Base-by-base conservation (phyloP, 176 grass and related monocot species). In the Ananas comosus region DNA sequence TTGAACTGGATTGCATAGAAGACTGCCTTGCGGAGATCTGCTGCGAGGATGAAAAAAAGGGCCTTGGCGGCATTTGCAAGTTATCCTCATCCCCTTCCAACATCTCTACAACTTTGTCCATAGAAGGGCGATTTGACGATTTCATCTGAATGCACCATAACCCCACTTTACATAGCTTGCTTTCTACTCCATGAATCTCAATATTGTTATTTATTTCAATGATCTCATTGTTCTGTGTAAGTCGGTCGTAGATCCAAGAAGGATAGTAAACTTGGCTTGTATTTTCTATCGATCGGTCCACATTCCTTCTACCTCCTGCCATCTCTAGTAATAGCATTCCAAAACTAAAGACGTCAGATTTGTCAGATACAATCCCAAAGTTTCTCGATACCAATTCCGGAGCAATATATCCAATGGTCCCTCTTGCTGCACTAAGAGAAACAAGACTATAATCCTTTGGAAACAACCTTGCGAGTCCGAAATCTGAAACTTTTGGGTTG, bases 71-170 rank as follows among this genome's bases (percentile, higher is more conserved):
- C 47, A 89, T 76, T 3, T 79, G 16, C 9, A 80, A 4, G 7
- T 1, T 12, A 51, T 73, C 49, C 0, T 59, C 0, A 5, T 65
- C 67, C 10, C 27, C 16, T 84, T 89, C 73, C 6, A 76, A 52
- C 74, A 89, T 88, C 11, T 88, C 70, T 28, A 84, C 19, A 0
- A 81, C 81, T 49, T 69, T 16, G 2, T 28, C 68, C 86, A 85
- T 88, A 0, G 70, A 72, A 0, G 82, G 82, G 0, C 75, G 49
- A 24, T 67, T 65, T 17, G 72, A 42, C 0, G 75, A 64, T 17
- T 1, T 85, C 50, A 85, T 82, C 24, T 85, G 82, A 18, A 89
- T 89, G 79, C 86, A 85, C 70, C 74, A 76, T 0, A 89, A 25
- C 4, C 82, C 87, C 7, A 80, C 6, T 1, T 79, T 58, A 16